A percentile compares a stretch with the other conserved stretches of the same genome.
These are phyloP conservation scores for Amborella trichopoda DNA, from an alignment of 164 flowering plant genomes.

Conservation along the genomic window DNA sequence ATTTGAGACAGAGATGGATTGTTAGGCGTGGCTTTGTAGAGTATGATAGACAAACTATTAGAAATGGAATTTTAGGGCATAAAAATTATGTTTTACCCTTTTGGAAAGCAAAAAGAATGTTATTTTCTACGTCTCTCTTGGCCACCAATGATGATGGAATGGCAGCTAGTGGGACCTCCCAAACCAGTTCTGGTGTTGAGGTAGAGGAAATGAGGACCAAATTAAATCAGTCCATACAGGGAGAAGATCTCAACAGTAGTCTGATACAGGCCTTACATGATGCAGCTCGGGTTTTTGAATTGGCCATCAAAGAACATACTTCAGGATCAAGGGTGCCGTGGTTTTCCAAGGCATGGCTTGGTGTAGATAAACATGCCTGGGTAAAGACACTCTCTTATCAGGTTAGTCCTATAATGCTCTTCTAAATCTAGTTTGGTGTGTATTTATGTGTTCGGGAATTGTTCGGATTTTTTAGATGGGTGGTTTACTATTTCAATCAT, in stretches of 20 bases:
- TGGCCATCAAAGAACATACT: slow-evolving; percentile 55
- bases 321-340: slow-evolving; percentile 41
- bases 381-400: slow-evolving; percentile 79
- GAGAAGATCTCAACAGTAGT: slow-evolving; percentile 50
- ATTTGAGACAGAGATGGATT: slow-evolving; percentile 25
- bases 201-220: slow-evolving; percentile 61
- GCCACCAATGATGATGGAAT: slow-evolving; percentile 83
- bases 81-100: slow-evolving; percentile 11
- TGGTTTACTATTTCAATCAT: too few relatives aligned
- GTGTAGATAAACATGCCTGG: slow-evolving; percentile 80
- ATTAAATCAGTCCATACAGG: slow-evolving; percentile 47
- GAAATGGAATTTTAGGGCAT: slow-evolving; percentile 13
- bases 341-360: slow-evolving; percentile 91
- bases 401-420: slow-evolving; percentile 25
- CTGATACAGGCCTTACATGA: slow-evolving; percentile 81
- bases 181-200: slow-evolving; percentile 30
- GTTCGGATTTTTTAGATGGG: too few relatives aligned
- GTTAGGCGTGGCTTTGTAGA: slow-evolving; percentile 17
- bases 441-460: not conserved
- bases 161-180: slow-evolving; percentile 61
- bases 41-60: slow-evolving; percentile 12
- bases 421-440: not conserved
- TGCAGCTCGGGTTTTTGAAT: slow-evolving; percentile 85
- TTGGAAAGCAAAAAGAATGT: slow-evolving; percentile 27
- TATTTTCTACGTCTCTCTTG: slow-evolving; percentile 14